Evolutionary conservation across 352 stramenopile genomes (phyloP), one percentile per base, ranked within the genome.

Genomic region (Phytophthora palmivora): DNA sequence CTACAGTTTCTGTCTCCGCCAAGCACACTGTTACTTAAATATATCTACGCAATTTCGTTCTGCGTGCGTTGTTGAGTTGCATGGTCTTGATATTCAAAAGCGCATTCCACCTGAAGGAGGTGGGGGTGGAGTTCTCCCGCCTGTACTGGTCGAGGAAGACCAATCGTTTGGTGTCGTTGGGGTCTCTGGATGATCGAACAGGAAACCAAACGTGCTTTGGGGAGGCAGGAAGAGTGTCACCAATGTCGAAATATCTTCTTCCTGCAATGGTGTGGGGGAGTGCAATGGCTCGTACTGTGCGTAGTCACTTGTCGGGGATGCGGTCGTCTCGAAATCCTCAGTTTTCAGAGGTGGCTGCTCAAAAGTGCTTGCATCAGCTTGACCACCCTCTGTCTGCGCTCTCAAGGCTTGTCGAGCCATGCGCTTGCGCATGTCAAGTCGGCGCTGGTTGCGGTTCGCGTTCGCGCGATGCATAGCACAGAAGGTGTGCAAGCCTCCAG

Each of bases 401-500:
- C 42, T 37, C 42, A 63, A 15, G 8, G 64, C 65, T 22, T 79
- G 72, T 58, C 77, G 70, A 53, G 72, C 65, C 45, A 82, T 62
- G 9, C 79, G 77, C 37, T 82, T 82, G 6, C 77, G 70, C 58
- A 81, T 73, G 45, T 89, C 80, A 1, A 87, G 65, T 16, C 80
- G 72, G 39, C 79, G 81, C 57, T 91, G 82, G 48, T 89, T 88
- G n/a, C 77, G 79, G 52, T 91, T 91, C 30, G 82, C 82, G 22
- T 87, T 82, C 22, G 68, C 66, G 1, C 82, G 78, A 53, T 91
- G 82, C 51, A 81, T 68, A 36, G 83, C 70, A 41, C 82, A 91
- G 37, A 88, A 83, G 21, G 75, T 84, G 66, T 91, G 82, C 16
- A 91, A 53, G 4, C 75, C 72, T 2, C 82, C 82, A 6, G 74